Evolutionary conservation across 2,329 filamentous ascomycete species (phyloP).

Genomic region (Aspergillus viridinutans): DNA sequence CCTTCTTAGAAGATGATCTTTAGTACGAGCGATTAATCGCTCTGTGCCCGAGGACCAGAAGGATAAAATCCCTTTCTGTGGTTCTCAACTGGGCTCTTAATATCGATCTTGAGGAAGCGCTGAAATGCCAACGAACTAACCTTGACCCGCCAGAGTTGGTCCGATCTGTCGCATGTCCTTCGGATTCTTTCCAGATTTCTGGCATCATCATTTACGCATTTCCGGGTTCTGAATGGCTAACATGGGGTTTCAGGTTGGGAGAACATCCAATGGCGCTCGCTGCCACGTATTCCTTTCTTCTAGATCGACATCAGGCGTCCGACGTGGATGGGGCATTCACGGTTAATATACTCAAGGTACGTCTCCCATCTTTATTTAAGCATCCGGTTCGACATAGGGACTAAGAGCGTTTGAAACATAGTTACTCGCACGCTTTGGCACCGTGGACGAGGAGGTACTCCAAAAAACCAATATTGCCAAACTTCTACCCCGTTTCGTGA

Average conservation of each 20-base stretch:
- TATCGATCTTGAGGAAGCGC: constrained; percentile 1
- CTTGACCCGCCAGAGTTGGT: not conserved
- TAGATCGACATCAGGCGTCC: constrained; percentile 46
- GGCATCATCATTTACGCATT: not conserved
- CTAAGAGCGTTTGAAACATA: constrained; percentile 29
- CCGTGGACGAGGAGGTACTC: constrained; percentile 54
- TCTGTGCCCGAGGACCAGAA: constrained; percentile 8
- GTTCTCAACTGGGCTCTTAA: constrained; percentile 3
- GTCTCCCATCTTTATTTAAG: not conserved
- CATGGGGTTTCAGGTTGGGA: constrained; percentile 39
- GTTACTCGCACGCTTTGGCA: constrained; percentile 53
- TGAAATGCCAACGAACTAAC: not conserved
- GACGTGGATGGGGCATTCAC: constrained; percentile 46
- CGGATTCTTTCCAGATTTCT: not conserved
- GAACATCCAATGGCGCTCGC: constrained; percentile 47
- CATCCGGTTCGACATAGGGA: not conserved
- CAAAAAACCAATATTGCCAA: constrained; percentile 59
- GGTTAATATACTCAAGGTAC: constrained; percentile 44
- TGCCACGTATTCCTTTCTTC: constrained; percentile 46
- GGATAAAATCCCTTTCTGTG: not conserved
- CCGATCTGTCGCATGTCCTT: not conserved
- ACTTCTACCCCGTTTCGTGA: constrained; percentile 53
- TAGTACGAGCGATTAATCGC: constrained; percentile 24
- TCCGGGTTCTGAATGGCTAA: constrained; percentile 21
- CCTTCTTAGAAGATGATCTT: constrained; percentile 23